Conservation (phyloP, 202 grass and related monocot genomes). For the Carex arenaria region DNA sequence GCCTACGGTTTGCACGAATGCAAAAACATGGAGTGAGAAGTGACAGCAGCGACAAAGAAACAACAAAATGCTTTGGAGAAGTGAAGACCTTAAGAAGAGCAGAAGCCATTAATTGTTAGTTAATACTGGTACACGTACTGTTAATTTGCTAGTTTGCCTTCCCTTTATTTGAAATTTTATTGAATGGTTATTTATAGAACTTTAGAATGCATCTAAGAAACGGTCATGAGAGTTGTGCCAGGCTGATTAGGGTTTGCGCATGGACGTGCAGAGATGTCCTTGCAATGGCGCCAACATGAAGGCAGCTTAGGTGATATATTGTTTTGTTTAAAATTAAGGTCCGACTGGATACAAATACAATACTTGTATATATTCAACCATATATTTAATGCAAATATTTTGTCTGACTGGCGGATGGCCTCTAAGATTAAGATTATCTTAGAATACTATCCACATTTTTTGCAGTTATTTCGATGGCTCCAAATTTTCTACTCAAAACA, state of each 20-base stretch:
- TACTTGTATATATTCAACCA: too few species aligned
- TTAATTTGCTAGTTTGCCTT: neutral
- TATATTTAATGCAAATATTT: too few species aligned
- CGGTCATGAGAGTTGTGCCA: neutral
- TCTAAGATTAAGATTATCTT: too few species aligned
- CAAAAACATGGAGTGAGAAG: conserved; percentile 6
- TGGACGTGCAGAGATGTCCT: conserved; percentile 23
- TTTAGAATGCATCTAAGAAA: neutral
- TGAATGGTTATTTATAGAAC: neutral
- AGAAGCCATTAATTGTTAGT: conserved; percentile 21
- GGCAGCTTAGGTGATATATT: neutral
- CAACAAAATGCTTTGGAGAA: neutral
- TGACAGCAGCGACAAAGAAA: conserved; percentile 3
- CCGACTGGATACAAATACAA: neutral
- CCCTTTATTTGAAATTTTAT: neutral
- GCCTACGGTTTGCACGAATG: neutral
- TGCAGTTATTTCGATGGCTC: too few species aligned
- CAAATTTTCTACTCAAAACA: too few species aligned
- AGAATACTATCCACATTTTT: too few species aligned
- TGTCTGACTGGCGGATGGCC: too few species aligned
- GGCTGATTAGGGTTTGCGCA: conserved; percentile 6
- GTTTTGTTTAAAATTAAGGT: neutral
- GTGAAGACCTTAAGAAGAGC: neutral
- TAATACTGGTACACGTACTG: neutral
- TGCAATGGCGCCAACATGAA: neutral